phyloP scores from a whole-genome alignment of 148 eudicot genomes.

The Vaccinium myrtillus region DNA sequence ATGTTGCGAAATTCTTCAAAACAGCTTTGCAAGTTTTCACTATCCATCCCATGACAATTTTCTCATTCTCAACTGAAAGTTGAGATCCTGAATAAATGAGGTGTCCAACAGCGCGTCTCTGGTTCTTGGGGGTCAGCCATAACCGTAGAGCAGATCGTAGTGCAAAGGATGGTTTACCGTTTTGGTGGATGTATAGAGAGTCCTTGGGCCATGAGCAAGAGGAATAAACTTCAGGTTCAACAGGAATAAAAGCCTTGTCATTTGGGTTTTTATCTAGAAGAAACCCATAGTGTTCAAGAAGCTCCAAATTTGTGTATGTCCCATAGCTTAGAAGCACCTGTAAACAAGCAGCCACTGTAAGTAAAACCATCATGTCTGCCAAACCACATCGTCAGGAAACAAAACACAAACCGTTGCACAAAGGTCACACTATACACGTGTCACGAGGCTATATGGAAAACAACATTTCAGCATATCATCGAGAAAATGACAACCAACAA shows the following conservation, averaged over 20 bases:
- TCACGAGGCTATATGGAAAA: not conserved
- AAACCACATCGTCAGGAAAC: not conserved
- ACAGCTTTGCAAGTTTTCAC: slow-evolving; percentile 39
- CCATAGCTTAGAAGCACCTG: slow-evolving; percentile 97
- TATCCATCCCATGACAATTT: slow-evolving; percentile 57
- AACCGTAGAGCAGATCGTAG: slow-evolving; percentile 65
- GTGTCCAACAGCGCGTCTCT: slow-evolving; percentile 54
- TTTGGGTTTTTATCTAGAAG: slow-evolving; percentile 64
- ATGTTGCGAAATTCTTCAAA: slow-evolving; percentile 47
- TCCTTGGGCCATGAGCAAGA: slow-evolving; percentile 72
- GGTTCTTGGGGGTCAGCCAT: slow-evolving; percentile 70
- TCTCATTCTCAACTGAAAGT: slow-evolving; percentile 65
- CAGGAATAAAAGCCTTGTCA: slow-evolving; percentile 72
- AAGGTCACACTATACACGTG: not conserved
- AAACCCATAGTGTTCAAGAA: slow-evolving; percentile 97
- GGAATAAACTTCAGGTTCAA: slow-evolving; percentile 52
- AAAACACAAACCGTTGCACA: not conserved
- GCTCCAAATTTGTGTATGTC: slow-evolving; percentile 93
- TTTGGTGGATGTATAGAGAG: slow-evolving; percentile 62
- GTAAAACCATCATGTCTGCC: not conserved
- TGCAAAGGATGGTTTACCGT: slow-evolving; percentile 80
- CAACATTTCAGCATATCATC: not conserved
- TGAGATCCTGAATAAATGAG: slow-evolving; percentile 61
- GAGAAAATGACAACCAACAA: not conserved
- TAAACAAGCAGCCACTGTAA: slow-evolving; percentile 3